phyloP scores from a whole-genome alignment of 352 stramenopile genomes.

The Pythium folliculosum region DNA sequence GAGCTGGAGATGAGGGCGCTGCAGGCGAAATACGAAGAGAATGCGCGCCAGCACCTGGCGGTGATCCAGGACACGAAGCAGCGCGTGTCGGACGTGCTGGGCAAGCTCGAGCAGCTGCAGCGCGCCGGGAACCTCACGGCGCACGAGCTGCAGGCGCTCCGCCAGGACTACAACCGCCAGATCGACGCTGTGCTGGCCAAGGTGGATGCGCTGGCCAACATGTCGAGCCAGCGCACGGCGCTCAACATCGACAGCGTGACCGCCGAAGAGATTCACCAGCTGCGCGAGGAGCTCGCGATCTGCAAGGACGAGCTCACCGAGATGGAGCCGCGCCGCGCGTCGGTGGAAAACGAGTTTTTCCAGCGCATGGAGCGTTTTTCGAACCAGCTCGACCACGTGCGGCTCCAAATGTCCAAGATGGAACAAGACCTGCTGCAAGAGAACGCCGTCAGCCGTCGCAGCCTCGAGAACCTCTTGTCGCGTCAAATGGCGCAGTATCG shows the following conservation, averaged over 20 bases:
- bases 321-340: slow-evolving; percentile 15
- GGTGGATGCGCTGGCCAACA: slow-evolving; percentile 38
- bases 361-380: slow-evolving; percentile 49
- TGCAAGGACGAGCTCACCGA: slow-evolving; percentile 18
- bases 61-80: slow-evolving; percentile 53
- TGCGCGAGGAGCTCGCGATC: slow-evolving; percentile 23
- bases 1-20: slow-evolving; percentile 43
- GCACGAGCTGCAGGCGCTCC: slow-evolving; percentile 46
- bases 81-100: slow-evolving; percentile 56
- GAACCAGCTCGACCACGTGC: slow-evolving; percentile 45
- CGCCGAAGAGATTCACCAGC: slow-evolving; percentile 21
- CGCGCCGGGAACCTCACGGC: slow-evolving; percentile 34
- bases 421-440: slow-evolving; percentile 54
- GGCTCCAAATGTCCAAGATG: slow-evolving; percentile 54
- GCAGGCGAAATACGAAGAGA: slow-evolving; percentile 50
- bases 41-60: slow-evolving; percentile 44
- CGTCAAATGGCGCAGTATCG: slow-evolving; percentile 52
- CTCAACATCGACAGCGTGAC: slow-evolving; percentile 10
- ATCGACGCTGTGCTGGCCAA: slow-evolving; percentile 47
- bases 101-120: slow-evolving; percentile 48
- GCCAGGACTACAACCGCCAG: slow-evolving; percentile 44
- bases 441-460: slow-evolving; percentile 44
- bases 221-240: slow-evolving; percentile 18
- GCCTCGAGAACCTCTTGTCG: slow-evolving; percentile 52
- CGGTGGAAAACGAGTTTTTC: slow-evolving; percentile 21